Base-by-base conservation (phyloP, 768 basidiomycete genomes). In the Tylopilus intermedius region DNA sequence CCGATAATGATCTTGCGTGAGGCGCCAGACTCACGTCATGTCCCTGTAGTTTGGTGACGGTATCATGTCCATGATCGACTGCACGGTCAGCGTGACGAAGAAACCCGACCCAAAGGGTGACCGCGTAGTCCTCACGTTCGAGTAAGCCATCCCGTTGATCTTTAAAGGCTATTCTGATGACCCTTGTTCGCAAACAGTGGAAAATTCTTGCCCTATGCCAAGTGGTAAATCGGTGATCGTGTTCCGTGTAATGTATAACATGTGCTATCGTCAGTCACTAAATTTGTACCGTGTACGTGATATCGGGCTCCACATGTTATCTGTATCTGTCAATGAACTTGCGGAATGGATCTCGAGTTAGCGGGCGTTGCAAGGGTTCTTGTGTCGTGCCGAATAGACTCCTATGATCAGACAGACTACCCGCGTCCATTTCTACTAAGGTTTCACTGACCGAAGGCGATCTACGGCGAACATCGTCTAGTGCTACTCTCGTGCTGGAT, bases 1-100 rank as follows among this genome's bases (percentile, higher is more conserved):
- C 24, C 37, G 42, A 30, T 18, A 27, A 43, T 30, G 29, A 14
- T 37, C 22, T 43, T 9, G 41, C 39, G 22, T 27, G 38, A 8
- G 18, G 15, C 21, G 5, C 15, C 48, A 41, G 39, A 32, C 53
- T 57, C 18, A 54, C 44, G 21, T 15, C 11, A 2, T 24, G 4
- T 18, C 38, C 47, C 7, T 8, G 10, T 46, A 88, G 86, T 90
- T 90, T 57, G 89, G 89, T 5, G 89, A 91, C 61, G 88, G 89
- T 5, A 90, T 91, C 55, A 90, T 90, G 87, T 87, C 85, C 18
- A 88, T 90, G 86, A 89, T 90, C 52, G 88, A 91, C 66, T 90
- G 88, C 69, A 83, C 79, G 58, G 76, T 90, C 55, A 75, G 74
- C 44, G 73, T 90, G 42, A 74, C 80, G 55, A 81, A 75, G 71